Evolutionary conservation across 495 filamentous ascomycete genomes (phyloP), one percentile per base, ranked within the genome.

Genomic region (Lepidopterella palustris): DNA sequence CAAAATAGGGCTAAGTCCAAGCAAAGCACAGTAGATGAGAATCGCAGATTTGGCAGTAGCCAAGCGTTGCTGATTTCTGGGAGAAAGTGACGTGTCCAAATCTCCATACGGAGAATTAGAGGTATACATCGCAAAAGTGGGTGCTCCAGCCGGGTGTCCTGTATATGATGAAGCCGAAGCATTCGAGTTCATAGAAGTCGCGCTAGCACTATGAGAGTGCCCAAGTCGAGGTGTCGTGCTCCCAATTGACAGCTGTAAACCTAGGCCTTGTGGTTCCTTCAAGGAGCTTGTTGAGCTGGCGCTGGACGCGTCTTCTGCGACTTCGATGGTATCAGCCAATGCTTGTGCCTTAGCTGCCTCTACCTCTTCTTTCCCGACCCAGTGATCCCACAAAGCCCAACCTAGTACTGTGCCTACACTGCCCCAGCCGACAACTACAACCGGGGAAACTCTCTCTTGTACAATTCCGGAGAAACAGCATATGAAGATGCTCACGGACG

Each of bases 381-480:
- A 96, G 68, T 83, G 78, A 54, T 97, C 92, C 88, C 91, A 96
- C 2, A 96, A 66, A 25, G 87, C 74, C 93, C 92, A 98, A 10
- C 91, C 93, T 18, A 92, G 72, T 5, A 95, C 84, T 1, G 93
- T 96, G 11, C 85, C 85, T 51, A 87, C 78, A 64, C 85, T 95
- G 8, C 89, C 84, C 79, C 86, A 89, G 62, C 86, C 83, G 5
- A 95, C 92, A 11, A 98, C 84, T 0, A 89, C 85, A 18, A 95
- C 85, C 3, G 93, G 91, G 27, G 86, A 89, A 26, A 96, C 84
- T 28, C 88, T 80, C 60, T 92, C 84, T 59, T 90, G 86, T 64
- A 87, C 87, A 61, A 97, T 98, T 23, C 85, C 90, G 18, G 89
- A 84, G 67, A 98, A 98, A 72, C 88, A 95, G 61, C 91, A 93